phyloP scores from a whole-genome alignment of 768 basidiomycete genomes.

The Mycena haematopus region DNA sequence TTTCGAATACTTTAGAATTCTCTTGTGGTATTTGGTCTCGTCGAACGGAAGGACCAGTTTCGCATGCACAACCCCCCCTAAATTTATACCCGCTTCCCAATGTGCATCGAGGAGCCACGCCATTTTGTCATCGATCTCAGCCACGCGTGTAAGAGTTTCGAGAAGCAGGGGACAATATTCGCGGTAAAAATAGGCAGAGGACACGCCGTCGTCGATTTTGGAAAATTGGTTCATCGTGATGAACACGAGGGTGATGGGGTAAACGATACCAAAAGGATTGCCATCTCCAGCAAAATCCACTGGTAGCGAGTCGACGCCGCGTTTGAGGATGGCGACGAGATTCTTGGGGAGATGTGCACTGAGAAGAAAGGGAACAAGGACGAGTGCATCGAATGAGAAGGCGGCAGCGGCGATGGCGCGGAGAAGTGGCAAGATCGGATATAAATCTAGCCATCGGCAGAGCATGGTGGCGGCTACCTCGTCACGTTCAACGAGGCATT shows the following conservation, averaged over 20 bases:
- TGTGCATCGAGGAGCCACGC: not conserved
- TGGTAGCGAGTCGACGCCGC: slow-evolving; percentile 21
- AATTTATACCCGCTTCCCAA: slow-evolving; percentile 4
- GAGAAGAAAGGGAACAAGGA: slow-evolving; percentile 22
- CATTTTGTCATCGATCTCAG: slow-evolving; percentile 14
- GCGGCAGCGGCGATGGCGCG: slow-evolving; percentile 20
- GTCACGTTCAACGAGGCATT: slow-evolving; percentile 15
- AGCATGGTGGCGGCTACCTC: slow-evolving; percentile 20
- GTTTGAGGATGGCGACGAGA: slow-evolving; percentile 22
- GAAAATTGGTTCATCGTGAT: slow-evolving; percentile 1
- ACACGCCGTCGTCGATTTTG: slow-evolving; percentile 19
- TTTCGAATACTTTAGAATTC: slow-evolving; percentile 10
- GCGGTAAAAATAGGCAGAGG: slow-evolving; percentile 24
- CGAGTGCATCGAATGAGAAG: slow-evolving; percentile 3
- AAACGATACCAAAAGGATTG: slow-evolving; percentile 13
- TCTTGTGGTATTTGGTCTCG: slow-evolving; percentile 15
- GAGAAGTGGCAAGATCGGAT: slow-evolving; percentile 20
- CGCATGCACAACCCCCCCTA: slow-evolving; percentile 19
- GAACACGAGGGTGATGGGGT: slow-evolving; percentile 23
- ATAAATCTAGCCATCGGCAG: slow-evolving; percentile 22
- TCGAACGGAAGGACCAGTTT: slow-evolving; percentile 26
- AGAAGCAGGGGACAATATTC: slow-evolving; percentile 22
- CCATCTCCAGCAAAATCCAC: slow-evolving; percentile 3
- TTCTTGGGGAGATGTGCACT: slow-evolving; percentile 26
- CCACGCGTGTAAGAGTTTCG: slow-evolving; percentile 17